Percentiles rank a stretch among this genome's conserved stretches.
Conservation (phyloP, 2,329 filamentous ascomycete genomes). For the Pyricularia sp. region DNA sequence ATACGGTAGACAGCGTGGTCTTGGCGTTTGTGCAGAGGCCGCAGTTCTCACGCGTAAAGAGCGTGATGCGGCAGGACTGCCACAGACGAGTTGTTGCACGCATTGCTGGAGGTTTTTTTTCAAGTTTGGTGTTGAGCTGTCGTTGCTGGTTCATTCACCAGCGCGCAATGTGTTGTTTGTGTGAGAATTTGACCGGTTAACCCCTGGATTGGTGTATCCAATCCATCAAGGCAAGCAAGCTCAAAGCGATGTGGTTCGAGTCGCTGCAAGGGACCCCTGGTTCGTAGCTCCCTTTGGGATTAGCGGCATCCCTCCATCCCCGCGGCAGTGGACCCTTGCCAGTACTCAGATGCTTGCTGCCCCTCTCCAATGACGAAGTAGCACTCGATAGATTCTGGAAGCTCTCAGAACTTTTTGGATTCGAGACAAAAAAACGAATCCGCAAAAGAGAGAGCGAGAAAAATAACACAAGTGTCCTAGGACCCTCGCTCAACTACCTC, state of each 20-base stretch:
- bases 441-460: neutral
- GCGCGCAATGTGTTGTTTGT: neutral
- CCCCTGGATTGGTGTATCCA: too few species aligned
- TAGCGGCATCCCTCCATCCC: neutral
- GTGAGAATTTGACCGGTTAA: neutral
- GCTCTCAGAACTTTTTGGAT: slow-evolving; percentile 11
- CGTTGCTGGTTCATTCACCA: too few species aligned
- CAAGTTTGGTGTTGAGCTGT: neutral
- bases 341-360: neutral
- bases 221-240: neutral
- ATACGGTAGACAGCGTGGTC: slow-evolving; percentile 57
- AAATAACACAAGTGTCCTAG: neutral
- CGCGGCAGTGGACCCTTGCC: neutral
- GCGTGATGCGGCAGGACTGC: slow-evolving; percentile 54
- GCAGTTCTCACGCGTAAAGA: slow-evolving; percentile 67
- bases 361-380: neutral
- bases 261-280: neutral
- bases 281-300: neutral
- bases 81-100: slow-evolving; percentile 38
- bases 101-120: slow-evolving; percentile 29
- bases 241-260: neutral
- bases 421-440: neutral
- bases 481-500: neutral
- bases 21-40: slow-evolving; percentile 62
- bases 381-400: slow-evolving; percentile 10